Conservation (phyloP, 2,329 filamentous ascomycete species). For the Calonectria multiphialidica region DNA sequence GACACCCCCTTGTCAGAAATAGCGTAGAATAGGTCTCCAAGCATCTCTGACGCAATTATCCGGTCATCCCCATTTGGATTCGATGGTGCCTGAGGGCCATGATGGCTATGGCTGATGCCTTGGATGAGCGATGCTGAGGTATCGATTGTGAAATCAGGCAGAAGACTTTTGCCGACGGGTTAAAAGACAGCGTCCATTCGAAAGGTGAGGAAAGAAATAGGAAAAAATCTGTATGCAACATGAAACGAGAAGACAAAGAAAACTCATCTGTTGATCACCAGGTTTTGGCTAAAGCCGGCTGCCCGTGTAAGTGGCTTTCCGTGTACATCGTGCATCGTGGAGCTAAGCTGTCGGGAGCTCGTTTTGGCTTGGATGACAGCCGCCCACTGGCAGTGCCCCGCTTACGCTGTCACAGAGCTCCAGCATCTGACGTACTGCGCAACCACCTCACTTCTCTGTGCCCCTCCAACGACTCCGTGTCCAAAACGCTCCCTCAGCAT, state of each 20-base stretch:
- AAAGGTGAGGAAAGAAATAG: background rate
- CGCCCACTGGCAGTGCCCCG: slow-evolving; percentile 4
- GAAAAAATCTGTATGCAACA: too few species aligned
- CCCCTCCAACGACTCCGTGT: slow-evolving; percentile 24
- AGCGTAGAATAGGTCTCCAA: background rate
- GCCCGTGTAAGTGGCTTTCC: background rate
- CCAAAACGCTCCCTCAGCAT: slow-evolving; percentile 8
- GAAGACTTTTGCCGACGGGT: background rate
- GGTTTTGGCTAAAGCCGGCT: background rate
- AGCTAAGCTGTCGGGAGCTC: slow-evolving; percentile 8
- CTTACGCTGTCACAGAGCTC: slow-evolving; percentile 17
- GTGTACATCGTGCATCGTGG: background rate
- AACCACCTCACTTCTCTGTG: background rate
- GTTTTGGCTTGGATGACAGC: background rate
- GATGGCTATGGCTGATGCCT: background rate
- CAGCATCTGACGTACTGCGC: slow-evolving; percentile 24
- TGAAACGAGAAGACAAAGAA: background rate
- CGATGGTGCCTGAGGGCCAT: background rate
- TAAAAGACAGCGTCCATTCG: background rate
- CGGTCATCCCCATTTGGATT: background rate
- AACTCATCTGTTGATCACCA: background rate
- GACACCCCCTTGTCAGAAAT: too few species aligned
- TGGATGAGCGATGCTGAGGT: background rate
- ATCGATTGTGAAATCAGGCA: background rate
- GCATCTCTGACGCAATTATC: background rate